phyloP scores from a whole-genome alignment of 176 grass and related monocot genomes.

The Urochloa ruziziensis region DNA sequence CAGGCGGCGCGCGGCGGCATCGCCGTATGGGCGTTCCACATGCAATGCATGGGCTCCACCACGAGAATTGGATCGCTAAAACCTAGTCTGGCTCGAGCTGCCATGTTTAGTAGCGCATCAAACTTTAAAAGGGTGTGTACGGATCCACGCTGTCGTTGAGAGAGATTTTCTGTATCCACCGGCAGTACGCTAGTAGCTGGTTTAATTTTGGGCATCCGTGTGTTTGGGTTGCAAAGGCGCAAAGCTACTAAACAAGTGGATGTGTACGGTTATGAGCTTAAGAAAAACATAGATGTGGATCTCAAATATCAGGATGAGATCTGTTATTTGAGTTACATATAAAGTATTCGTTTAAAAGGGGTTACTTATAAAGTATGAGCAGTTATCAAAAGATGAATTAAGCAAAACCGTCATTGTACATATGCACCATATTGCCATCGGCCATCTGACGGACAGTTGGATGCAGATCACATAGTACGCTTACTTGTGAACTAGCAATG shows the following conservation, averaged over 20 bases:
- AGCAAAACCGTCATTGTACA: no score
- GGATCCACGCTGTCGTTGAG: neutral
- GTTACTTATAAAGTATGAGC: neutral
- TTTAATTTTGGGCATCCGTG: neutral
- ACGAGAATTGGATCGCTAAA: neutral
- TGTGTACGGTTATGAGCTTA: no score
- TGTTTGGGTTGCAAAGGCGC: neutral
- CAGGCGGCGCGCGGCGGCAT: neutral
- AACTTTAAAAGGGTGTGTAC: neutral
- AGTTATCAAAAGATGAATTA: neutral
- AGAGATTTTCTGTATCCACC: neutral
- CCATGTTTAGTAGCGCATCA: neutral
- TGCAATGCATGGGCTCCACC: neutral
- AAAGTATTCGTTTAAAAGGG: no score
- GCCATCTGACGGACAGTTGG: no score
- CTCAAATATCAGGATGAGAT: neutral
- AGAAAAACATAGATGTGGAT: neutral
- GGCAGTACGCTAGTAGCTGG: neutral
- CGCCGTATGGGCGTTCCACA: neutral
- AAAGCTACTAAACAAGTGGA: neutral
- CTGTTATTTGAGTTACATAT: no score
- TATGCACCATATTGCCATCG: no score
- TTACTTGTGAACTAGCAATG: neutral
- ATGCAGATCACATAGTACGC: no score
- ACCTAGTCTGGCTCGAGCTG: conserved; percentile 28